Evolutionary conservation across 2,329 filamentous ascomycete species (phyloP).

Genomic region (Lasiodiplodia hormozganensis): DNA sequence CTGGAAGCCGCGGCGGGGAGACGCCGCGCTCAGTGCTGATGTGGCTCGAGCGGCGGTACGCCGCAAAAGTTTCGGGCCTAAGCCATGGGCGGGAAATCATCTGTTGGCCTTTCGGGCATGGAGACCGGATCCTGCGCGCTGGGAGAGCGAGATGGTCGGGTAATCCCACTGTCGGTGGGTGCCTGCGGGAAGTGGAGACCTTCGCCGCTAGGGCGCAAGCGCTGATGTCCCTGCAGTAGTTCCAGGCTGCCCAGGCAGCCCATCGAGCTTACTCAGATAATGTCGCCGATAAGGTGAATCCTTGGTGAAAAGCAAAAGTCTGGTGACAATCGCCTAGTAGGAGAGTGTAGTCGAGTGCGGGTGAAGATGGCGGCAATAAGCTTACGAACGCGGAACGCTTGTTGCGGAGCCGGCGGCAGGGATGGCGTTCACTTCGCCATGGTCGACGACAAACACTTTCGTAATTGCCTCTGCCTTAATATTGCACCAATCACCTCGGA

Average conservation of each 20-base stretch:
- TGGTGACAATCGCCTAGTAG: background rate
- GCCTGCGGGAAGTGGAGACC: constrained; percentile 24
- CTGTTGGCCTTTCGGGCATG: constrained; percentile 4
- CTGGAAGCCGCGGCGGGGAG: constrained; percentile 18
- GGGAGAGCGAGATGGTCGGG: constrained; percentile 10
- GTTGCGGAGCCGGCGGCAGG: constrained; percentile 19
- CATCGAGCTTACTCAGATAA: constrained; percentile 4
- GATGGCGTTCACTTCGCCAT: constrained; percentile 8
- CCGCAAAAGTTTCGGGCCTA: constrained; percentile 24
- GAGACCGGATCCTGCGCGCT: constrained; percentile 14
- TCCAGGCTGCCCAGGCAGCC: background rate
- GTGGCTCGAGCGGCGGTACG: constrained; percentile 22
- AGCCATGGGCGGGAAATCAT: constrained; percentile 9
- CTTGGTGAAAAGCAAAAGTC: constrained; percentile 8
- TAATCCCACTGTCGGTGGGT: constrained; percentile 11
- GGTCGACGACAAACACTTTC: constrained; percentile 23
- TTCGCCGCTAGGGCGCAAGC: constrained; percentile 5
- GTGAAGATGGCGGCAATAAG: constrained; percentile 18
- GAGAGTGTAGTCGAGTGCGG: background rate
- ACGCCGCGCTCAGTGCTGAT: constrained; percentile 11
- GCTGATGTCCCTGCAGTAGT: constrained; percentile 18
- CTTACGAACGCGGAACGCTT: constrained; percentile 3
- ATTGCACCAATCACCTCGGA: constrained; percentile 26
- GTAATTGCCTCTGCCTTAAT: constrained; percentile 25
- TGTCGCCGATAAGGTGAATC: constrained; percentile 25